phyloP scores from a whole-genome alignment of 2,329 filamentous ascomycete species.

The Aquanectria penicillioides region DNA sequence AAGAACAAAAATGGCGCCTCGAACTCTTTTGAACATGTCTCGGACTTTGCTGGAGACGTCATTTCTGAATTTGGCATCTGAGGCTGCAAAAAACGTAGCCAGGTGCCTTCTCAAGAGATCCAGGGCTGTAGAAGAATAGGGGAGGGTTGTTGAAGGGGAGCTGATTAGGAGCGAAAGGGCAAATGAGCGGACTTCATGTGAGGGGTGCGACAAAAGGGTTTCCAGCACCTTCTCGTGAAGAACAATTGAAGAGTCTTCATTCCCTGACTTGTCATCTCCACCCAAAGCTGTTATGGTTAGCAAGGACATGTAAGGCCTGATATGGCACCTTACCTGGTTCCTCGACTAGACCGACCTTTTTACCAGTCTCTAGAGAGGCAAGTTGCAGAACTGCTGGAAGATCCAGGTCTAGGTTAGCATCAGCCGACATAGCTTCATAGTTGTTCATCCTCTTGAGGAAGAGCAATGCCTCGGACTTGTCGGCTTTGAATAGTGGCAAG shows the following conservation, averaged over 20 bases:
- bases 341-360: conserved; percentile 75
- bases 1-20: conserved; percentile 70
- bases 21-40: conserved; percentile 79
- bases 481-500: conserved; percentile 68
- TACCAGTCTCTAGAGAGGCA: conserved; percentile 75
- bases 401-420: conserved; percentile 57
- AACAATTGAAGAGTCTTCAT: conserved; percentile 43
- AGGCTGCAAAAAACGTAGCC: conserved; percentile 79
- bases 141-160: conserved; percentile 78
- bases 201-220: conserved; percentile 63
- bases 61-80: conserved; percentile 86
- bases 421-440: conserved; percentile 56
- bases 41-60: conserved; percentile 80
- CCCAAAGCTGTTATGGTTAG: conserved; percentile 44
- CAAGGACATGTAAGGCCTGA: neutral
- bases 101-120: conserved; percentile 72
- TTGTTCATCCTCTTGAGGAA: conserved; percentile 70
- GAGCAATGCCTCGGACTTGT: conserved; percentile 61
- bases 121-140: conserved; percentile 73
- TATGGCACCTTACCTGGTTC: conserved; percentile 64
- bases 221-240: conserved; percentile 59
- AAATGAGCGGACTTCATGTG: conserved; percentile 76
- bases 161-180: conserved; percentile 83
- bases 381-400: conserved; percentile 69
- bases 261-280: conserved; percentile 21